phyloP scores from a whole-genome alignment of 1,284 basidiomycete species.

The Boletus subluridellus region DNA sequence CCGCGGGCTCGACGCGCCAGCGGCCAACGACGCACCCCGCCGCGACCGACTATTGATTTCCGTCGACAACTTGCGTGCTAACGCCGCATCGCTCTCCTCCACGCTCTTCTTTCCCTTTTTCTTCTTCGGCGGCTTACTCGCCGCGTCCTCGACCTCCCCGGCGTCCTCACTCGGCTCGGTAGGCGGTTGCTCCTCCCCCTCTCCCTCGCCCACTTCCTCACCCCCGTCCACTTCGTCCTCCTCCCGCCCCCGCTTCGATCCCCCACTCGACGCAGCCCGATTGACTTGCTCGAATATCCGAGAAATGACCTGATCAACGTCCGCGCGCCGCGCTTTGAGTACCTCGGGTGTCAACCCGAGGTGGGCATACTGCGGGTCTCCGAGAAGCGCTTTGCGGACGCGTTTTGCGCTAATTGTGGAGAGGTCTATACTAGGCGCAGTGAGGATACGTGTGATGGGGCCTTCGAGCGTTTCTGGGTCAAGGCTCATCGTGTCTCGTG shows the following conservation, averaged over 20 bases:
- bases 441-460: conserved; percentile 62
- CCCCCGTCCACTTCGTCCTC: conserved; percentile 32
- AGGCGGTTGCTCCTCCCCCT: conserved; percentile 16
- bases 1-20: conserved; percentile 43
- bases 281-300: conserved; percentile 59
- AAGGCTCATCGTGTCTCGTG: conserved; percentile 29
- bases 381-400: conserved; percentile 63
- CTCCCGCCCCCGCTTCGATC: conserved; percentile 31
- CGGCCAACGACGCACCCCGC: conserved; percentile 44
- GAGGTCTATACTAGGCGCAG: conserved; percentile 67
- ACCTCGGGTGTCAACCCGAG: conserved; percentile 47
- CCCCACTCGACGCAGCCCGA: conserved; percentile 31
- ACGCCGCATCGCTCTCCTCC: conserved; percentile 53
- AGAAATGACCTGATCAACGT: conserved; percentile 58
- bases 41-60: conserved; percentile 68
- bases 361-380: conserved; percentile 40
- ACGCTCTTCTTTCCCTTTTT: conserved; percentile 44
- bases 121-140: conserved; percentile 45
- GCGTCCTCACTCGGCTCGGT: conserved; percentile 33
- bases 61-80: conserved; percentile 66
- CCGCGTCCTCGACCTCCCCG: conserved; percentile 23
- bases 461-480: conserved; percentile 52
- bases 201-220: conserved; percentile 30
- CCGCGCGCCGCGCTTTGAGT: conserved; percentile 55
- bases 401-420: conserved; percentile 72